Conservation (phyloP, 495 filamentous ascomycete genomes). For the Geopyxis carbonaria region DNA sequence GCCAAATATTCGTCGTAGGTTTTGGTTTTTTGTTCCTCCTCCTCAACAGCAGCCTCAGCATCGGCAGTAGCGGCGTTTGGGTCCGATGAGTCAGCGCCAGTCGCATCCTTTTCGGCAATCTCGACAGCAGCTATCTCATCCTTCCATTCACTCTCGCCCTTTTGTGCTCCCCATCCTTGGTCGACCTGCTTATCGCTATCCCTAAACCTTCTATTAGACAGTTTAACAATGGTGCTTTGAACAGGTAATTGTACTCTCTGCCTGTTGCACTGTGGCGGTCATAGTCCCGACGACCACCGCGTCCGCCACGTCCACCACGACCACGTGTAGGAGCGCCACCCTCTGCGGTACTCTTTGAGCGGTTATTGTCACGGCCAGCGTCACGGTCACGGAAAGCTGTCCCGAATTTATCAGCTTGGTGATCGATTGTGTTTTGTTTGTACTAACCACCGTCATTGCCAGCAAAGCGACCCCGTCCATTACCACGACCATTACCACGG, state of each 20-base stretch:
- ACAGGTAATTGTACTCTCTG: slow-evolving; percentile 39
- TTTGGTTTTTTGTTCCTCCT: slow-evolving; percentile 75
- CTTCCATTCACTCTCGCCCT: slow-evolving; percentile 61
- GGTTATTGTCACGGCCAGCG: slow-evolving; percentile 67
- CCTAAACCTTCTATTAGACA: slow-evolving; percentile 27
- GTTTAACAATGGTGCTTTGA: slow-evolving; percentile 10
- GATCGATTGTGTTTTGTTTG: too few species aligned
- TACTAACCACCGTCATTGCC: slow-evolving; percentile 74
- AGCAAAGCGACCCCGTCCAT: slow-evolving; percentile 36
- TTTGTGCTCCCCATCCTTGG: slow-evolving; percentile 73
- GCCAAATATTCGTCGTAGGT: slow-evolving; percentile 76
- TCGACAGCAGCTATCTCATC: slow-evolving; percentile 78
- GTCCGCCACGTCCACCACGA: slow-evolving; percentile 33
- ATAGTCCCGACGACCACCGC: slow-evolving; percentile 34
- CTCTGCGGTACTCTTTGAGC: slow-evolving; percentile 63
- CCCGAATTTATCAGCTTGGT: slow-evolving; percentile 8
- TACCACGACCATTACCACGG: slow-evolving; percentile 30
- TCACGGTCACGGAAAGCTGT: slow-evolving; percentile 82
- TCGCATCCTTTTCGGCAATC: slow-evolving; percentile 68
- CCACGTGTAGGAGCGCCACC: slow-evolving; percentile 31
- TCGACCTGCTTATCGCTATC: slow-evolving; percentile 85
- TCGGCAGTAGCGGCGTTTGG: slow-evolving; percentile 29
- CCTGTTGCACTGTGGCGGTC: slow-evolving; percentile 69
- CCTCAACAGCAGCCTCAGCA: slow-evolving; percentile 30
- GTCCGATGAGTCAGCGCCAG: slow-evolving; percentile 34